Conservation (phyloP, 257 asterid species). For the Plantago elongata region DNA sequence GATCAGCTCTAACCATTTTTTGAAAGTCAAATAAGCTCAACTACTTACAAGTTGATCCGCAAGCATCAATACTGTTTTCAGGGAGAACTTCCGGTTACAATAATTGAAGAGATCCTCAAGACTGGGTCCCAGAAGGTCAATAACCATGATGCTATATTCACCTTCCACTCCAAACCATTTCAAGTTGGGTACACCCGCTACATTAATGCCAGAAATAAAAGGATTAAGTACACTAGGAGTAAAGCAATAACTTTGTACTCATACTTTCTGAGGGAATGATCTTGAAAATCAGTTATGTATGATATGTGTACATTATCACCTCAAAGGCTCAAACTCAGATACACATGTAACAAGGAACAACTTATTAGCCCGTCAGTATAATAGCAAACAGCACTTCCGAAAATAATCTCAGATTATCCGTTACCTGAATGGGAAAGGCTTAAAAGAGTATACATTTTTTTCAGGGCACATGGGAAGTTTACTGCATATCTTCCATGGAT, state of each 20-base stretch:
- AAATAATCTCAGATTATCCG: too few species aligned
- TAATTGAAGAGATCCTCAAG: slow-evolving; percentile 82
- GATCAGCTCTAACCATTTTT: slow-evolving; percentile 14
- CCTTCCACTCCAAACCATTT: slow-evolving; percentile 87
- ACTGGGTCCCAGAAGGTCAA: slow-evolving; percentile 86
- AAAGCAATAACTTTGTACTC: too few species aligned
- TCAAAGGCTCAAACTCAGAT: too few species aligned
- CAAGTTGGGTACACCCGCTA: slow-evolving; percentile 69
- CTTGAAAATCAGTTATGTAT: too few species aligned
- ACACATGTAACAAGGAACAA: too few species aligned
- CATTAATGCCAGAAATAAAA: slow-evolving; percentile 23
- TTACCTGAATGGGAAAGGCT: too few species aligned
- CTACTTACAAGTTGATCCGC: slow-evolving; percentile 83
- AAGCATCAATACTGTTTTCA: slow-evolving; percentile 80
- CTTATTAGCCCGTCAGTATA: too few species aligned
- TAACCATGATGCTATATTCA: slow-evolving; percentile 69
- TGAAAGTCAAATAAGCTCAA: slow-evolving; percentile 13
- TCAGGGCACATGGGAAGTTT: slow-evolving; percentile 2
- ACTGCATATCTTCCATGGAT: slow-evolving; percentile 10
- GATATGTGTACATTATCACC: too few species aligned
- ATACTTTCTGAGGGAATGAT: too few species aligned
- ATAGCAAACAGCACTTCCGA: too few species aligned
- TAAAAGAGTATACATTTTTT: neutral
- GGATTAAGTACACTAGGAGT: slow-evolving; percentile 3
- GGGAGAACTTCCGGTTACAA: slow-evolving; percentile 66